These are phyloP conservation scores for Sporodiniella umbellata DNA, from an alignment of 371 early-diverging fungal species.

Conservation along the genomic window DNA sequence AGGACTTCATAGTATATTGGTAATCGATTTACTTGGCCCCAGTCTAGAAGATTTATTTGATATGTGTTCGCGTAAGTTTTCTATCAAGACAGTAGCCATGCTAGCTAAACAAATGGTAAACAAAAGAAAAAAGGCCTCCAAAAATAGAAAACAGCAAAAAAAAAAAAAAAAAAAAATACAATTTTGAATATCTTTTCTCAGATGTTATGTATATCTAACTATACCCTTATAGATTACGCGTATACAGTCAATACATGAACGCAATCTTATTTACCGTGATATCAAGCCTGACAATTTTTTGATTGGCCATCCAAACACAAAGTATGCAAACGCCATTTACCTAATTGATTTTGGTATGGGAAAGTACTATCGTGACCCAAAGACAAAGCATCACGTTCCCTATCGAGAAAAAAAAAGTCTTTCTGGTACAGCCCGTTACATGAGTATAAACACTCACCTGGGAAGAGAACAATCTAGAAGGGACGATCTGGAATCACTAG, in stretches of 20 bases:
- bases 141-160: not conserved
- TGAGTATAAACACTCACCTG: conserved; percentile 95
- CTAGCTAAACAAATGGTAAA: conserved; percentile 91
- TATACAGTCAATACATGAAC: conserved; percentile 92
- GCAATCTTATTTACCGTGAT: conserved; percentile 95
- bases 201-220: too few species aligned
- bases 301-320: conserved; percentile 78
- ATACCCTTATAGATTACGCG: conserved; percentile 78
- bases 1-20: conserved; percentile 90
- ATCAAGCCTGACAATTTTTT: conserved; percentile 99
- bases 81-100: conserved; percentile 91
- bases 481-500: conserved; percentile 97
- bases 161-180: conserved; percentile 47
- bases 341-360: conserved; percentile 98
- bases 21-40: conserved; percentile 95
- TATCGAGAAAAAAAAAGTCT: conserved; percentile 89
- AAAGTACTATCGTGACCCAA: conserved; percentile 91
- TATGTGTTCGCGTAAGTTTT: conserved; percentile 86
- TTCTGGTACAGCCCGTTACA: conserved; percentile 98
- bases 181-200: too few species aligned
- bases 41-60: conserved; percentile 96
- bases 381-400: conserved; percentile 92
- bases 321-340: conserved; percentile 64
- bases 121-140: not conserved
- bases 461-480: conserved; percentile 95